phyloP scores from a whole-genome alignment of 768 basidiomycete species.

The Tricholoma furcatifolium region DNA sequence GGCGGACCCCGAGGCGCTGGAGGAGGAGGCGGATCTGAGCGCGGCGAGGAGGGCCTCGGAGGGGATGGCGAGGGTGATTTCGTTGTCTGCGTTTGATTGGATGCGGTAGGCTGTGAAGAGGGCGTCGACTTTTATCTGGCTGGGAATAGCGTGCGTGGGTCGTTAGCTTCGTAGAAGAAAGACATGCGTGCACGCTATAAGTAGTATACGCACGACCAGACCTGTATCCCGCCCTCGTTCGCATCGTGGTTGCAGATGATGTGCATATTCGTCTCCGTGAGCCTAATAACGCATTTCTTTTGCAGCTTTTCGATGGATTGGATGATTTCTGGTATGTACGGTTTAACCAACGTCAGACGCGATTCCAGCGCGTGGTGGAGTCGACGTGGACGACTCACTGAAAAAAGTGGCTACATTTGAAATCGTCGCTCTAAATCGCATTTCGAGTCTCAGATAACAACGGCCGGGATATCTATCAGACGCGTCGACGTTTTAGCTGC shows the following conservation, averaged over 20 bases:
- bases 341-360: background rate
- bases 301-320: conserved; percentile 83
- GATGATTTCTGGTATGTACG: conserved; percentile 54
- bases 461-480: no score
- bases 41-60: conserved; percentile 76
- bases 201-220: conserved; percentile 58
- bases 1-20: conserved; percentile 38
- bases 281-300: conserved; percentile 81
- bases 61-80: conserved; percentile 72
- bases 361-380: background rate
- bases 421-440: conserved; percentile 64
- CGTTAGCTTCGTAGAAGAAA: background rate
- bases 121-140: conserved; percentile 64
- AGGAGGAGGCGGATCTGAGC: conserved; percentile 60
- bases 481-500: no score
- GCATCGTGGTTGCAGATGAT: conserved; percentile 82
- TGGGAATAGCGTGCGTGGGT: conserved; percentile 19
- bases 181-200: no score
- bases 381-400: conserved; percentile 30
- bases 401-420: conserved; percentile 58
- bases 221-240: conserved; percentile 83
- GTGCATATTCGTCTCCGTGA: conserved; percentile 70
- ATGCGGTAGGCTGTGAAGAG: conserved; percentile 79
- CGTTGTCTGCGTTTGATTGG: conserved; percentile 81
- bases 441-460: conserved; percentile 21